These are phyloP conservation scores for Fomitopsis schrenkii DNA, from an alignment of 1,284 basidiomycete genomes.

Conservation along the genomic window DNA sequence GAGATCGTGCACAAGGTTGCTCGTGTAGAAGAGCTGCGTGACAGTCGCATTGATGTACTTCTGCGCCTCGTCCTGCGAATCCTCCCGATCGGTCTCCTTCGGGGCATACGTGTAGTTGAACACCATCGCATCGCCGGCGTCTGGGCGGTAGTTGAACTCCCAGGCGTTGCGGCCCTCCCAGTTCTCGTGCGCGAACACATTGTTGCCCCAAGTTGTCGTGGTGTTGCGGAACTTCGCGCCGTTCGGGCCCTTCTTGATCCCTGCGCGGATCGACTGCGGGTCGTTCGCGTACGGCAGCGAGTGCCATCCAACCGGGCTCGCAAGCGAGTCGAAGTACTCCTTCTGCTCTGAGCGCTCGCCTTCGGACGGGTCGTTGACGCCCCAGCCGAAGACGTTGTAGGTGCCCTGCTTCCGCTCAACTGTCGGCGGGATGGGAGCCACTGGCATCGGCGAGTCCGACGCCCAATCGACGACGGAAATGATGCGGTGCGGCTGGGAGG, in stretches of 20 bases:
- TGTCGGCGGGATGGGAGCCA: constrained; percentile 37
- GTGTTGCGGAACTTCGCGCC: constrained; percentile 55
- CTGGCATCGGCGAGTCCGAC: constrained; percentile 56
- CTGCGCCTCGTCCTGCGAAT: constrained; percentile 62
- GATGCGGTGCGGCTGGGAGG: constrained; percentile 60
- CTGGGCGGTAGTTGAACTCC: constrained; percentile 78
- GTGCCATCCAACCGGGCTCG: constrained; percentile 91
- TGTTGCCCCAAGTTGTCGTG: constrained; percentile 87
- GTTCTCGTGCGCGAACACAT: constrained; percentile 87
- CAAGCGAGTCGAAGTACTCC: constrained; percentile 66
- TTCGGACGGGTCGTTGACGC: constrained; percentile 67
- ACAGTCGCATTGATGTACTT: constrained; percentile 84
- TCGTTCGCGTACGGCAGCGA: constrained; percentile 58
- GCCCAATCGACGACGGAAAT: constrained; percentile 83
- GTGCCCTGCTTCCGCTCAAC: constrained; percentile 34
- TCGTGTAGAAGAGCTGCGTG: constrained; percentile 91
- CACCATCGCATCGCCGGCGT: constrained; percentile 45
- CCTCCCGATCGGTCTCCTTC: constrained; percentile 40
- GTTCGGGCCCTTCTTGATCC: constrained; percentile 12
- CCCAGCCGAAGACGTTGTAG: constrained; percentile 74
- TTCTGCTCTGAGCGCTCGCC: constrained; percentile 53
- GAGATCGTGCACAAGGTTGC: constrained; percentile 78
- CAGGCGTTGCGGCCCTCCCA: constrained; percentile 81
- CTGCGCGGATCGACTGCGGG: constrained; percentile 33
- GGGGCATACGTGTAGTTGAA: constrained; percentile 76